Evolutionary conservation across 169 alveolate species (phyloP).

Genomic region (Cryptosporidium ubiquitum): DNA sequence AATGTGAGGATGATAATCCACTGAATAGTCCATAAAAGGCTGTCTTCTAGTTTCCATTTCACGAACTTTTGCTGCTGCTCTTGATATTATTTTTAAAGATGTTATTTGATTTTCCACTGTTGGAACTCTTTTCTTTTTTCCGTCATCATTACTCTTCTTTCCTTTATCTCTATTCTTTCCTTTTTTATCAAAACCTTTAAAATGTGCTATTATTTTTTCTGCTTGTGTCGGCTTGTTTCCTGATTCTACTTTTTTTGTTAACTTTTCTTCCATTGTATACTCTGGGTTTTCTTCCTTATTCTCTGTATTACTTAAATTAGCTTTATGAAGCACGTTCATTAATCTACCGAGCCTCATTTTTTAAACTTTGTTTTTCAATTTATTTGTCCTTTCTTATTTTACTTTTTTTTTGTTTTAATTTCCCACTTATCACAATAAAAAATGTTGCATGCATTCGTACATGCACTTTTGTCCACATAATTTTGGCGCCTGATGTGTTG

Average conservation of each 20-base stretch:
- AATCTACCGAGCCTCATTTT: conserved; percentile 7
- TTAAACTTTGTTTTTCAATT: background rate
- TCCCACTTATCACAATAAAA: background rate
- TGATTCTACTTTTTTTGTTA: conserved; percentile 19
- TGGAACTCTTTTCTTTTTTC: background rate
- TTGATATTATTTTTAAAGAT: conserved; percentile 59
- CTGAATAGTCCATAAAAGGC: conserved; percentile 71
- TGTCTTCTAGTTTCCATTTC: conserved; percentile 42
- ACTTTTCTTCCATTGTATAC: background rate
- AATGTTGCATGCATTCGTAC: conserved; percentile 19
- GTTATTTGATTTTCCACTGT: conserved; percentile 57
- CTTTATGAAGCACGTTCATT: background rate
- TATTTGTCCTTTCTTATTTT: background rate
- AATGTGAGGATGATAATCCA: conserved; percentile 62
- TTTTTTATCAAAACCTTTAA: conserved; percentile 28
- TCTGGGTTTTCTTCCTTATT: background rate
- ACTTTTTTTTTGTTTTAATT: background rate
- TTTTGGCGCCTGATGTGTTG: conserved; percentile 14
- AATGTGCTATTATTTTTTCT: conserved; percentile 39
- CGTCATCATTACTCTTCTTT: background rate
- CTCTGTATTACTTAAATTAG: background rate
- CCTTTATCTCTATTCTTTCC: conserved; percentile 20
- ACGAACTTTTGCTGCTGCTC: conserved; percentile 55
- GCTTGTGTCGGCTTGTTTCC: conserved; percentile 30
- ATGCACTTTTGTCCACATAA: conserved; percentile 25